Evolutionary conservation across 2,329 filamentous ascomycete species (phyloP), one percentile per base, ranked within the genome.

Genomic region (Ascochyta fabae): DNA sequence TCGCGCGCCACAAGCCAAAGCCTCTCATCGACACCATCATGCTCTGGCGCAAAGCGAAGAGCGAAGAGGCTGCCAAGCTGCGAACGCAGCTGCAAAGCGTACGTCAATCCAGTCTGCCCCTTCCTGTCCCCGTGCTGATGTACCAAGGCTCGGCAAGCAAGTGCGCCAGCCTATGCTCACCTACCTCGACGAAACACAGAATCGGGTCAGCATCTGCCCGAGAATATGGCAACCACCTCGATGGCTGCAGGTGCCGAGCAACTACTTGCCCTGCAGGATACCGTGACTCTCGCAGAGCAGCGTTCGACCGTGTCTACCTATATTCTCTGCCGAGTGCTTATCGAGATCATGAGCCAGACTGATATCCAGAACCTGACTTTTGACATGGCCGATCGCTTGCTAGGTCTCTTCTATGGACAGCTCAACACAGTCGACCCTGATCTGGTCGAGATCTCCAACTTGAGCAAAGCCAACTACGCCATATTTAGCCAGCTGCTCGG

Each of bases 1-100:
- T 99, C 69, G 92, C 94, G 48, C 90, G 92, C 56, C 90, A 93
- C 64, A 96, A 96, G 71, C 96, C 96, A 5, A 98, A 96, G 73
- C 91, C 92, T 5, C 79, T 99, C 47, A 97, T 99, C 68, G 95
- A 99, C 75, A 93, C 91, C 19, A 92, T 99, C 75, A 99, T 99
- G 91, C 84, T 96, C 29, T 99, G 95, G 95, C 88, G 95, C 52
- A 98, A 97, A 76, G 91, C 87, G 62, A 98, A 98, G 79, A 96
- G 92, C 62, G 94, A 98, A 75, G 87, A 89, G 22, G 92, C 93
- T 26, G 75, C 75, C 40, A 69, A 67, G 27, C 67, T 72, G 38
- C 68, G 72, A 15, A 54, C 64, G 4, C 69, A 70, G 57, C 56
- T 75, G 33, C 69, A 67, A 42, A 71, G 68, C 58, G 71, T 73